phyloP scores from a whole-genome alignment of 805 yeast genomes.

The Monosporozyma siamensis region DNA sequence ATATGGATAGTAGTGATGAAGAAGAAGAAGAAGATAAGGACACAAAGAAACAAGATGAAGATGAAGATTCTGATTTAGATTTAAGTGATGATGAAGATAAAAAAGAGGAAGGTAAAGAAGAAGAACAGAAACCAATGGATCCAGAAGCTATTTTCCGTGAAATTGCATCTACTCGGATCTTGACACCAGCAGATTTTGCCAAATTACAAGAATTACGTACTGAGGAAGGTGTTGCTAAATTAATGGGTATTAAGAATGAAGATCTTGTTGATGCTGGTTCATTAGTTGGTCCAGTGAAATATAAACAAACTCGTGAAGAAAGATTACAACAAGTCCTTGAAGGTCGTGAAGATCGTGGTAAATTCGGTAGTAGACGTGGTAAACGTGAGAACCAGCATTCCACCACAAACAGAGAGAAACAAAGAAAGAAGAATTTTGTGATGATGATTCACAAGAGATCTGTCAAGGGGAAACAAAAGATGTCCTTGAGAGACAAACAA shows the following conservation, averaged over 20 bases:
- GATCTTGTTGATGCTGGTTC: slow-evolving; percentile 74
- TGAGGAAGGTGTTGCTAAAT: slow-evolving; percentile 77
- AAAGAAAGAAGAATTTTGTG: slow-evolving; percentile 95
- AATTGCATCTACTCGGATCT: slow-evolving; percentile 61
- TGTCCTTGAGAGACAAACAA: slow-evolving; percentile 86
- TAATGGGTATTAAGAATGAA: slow-evolving; percentile 64
- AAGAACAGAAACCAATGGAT: slow-evolving; percentile 26
- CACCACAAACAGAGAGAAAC: slow-evolving; percentile 93
- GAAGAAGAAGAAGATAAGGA: slow-evolving; percentile 35
- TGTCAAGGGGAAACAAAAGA: slow-evolving; percentile 87
- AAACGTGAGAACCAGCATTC: slow-evolving; percentile 68
- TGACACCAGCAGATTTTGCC: slow-evolving; percentile 97
- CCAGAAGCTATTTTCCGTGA: slow-evolving; percentile 39
- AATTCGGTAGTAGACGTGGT: slow-evolving; percentile 82
- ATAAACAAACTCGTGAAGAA: slow-evolving; percentile 84
- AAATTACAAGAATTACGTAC: slow-evolving; percentile 80
- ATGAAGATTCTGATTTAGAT: slow-evolving; percentile 42
- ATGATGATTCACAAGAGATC: slow-evolving; percentile 96
- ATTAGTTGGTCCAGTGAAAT: slow-evolving; percentile 63
- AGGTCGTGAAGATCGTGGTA: slow-evolving; percentile 89
- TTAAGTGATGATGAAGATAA: slow-evolving; percentile 28
- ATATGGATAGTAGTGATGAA: slow-evolving; percentile 42
- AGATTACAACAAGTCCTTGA: slow-evolving; percentile 78
- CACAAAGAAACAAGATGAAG: slow-evolving; percentile 33
- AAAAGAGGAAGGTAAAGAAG: slow-evolving; percentile 14